Evolutionary conservation across 2,329 filamentous ascomycete genomes (phyloP), one percentile per base, ranked within the genome.

Genomic region (Hansfordia pulvinata): DNA sequence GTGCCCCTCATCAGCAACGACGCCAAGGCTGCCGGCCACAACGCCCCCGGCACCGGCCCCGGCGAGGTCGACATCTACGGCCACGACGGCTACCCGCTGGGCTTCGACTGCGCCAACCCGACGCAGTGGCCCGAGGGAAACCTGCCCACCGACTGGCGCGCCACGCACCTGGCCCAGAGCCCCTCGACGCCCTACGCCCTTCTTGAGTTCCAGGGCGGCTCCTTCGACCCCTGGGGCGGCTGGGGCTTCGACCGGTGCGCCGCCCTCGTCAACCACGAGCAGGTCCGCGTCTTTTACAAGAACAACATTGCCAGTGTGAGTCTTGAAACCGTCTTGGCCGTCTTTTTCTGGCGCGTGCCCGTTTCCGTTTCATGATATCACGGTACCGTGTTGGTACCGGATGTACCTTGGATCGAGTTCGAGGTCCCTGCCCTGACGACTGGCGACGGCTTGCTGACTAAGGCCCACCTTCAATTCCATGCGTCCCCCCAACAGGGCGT

Each of bases 1-100:
- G 70, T 90, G 0, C 82, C 82, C 0, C 60, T 82, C 12, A 77
- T 88, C 31, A 80, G 58, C 50, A 88, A 86, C 32, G 81, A 88
- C 43, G 76, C 72, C 2, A 59, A 44, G n/a, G 45, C 65, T 1
- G 42, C 52, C 2, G 76, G 75, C 0, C 56, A 75, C 35, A 75
- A 78, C 33, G 70, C 69, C 1, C 77, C 77, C 1, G 74, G 72
- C 1, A 66, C 64, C 10, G 69, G 67, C 1, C 35, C 54, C 23
- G 59, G 66, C 2, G 54, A 61, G 46, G 38, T 15, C 33, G 35
- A 2, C 34, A 33, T 28, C 42, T 41, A 56, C 26, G 52, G 50
- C 4, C 47, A 54, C 30, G 57, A 62, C 23, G 42, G 39, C 3
- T 62, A 62, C 18, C 58, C 57, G 2, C 39, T 61, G 4, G 56